Base-by-base conservation (phyloP, 2,329 filamentous ascomycete species). In the Magnaporthales sp. region DNA sequence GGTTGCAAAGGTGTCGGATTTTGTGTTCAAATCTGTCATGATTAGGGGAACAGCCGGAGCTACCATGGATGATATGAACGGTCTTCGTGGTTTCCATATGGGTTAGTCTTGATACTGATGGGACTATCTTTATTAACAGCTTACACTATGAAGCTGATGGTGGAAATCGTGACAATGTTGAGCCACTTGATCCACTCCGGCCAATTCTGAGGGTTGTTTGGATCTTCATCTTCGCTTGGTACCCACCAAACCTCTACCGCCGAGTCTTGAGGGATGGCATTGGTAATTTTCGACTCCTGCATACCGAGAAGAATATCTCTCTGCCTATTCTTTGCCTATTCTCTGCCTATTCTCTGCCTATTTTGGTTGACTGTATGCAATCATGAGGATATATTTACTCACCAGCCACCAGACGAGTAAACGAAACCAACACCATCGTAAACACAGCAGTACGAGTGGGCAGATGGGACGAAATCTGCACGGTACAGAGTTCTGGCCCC, bases 41-140 rank as follows among this genome's bases (percentile, higher is more conserved):
- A 92, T 79, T 3, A 86, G 76, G 0, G 85, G 83, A 0, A 91
- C 85, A 5, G 85, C 88, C 0, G 89, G 89, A 0, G 89, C 89
- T 71, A 92, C 89, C 77, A 91, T 90, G 29, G 81, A 68, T 3
- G 67, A 68, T 46, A 46, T 46, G 38, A 46, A 46, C 8, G 38
- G 38, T 19, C 38, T 46, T 46, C n/a, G 19, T 7, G 38, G 15
- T n/a, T 46, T 4, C 2, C 38, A 46, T 24, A 10, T 38, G 32
- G 9, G 15, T 46, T 51, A 27, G 51, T 66, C 6, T 54, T 13
- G 13, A 3, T 58, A 27, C 32, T 38, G 11, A 11, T 46, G 38
- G n/a, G n/a, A n/a, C n/a, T n/a, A n/a, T n/a, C n/a, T n/a, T n/a
- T n/a, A n/a, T n/a, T n/a, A n/a, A n/a, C n/a, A n/a, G n/a, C 38